Percentiles rank a stretch among this genome's conserved stretches.
These are phyloP conservation scores for Meripilus lineatus DNA, from an alignment of 1,284 basidiomycete genomes.

Conservation along the genomic window DNA sequence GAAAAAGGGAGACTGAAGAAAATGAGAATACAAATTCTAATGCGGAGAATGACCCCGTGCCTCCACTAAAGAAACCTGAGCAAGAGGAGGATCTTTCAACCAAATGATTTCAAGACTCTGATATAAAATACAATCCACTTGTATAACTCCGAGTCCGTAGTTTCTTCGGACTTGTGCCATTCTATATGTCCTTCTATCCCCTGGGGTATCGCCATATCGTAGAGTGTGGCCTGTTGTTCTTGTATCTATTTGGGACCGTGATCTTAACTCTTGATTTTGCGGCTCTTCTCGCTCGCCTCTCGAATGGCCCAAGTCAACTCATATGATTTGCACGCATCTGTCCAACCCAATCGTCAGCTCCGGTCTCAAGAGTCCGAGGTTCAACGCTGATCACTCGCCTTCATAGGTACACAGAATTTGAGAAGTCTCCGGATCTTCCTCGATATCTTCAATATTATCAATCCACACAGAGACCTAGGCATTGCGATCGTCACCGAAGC, in stretches of 20 bases:
- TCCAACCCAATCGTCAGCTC: slow-evolving; percentile 11
- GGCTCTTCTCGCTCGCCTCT: slow-evolving; percentile 56
- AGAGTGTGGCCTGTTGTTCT: too few species aligned
- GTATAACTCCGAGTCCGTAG: too few species aligned
- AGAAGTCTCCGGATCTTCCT: slow-evolving; percentile 63
- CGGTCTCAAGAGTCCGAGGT: not conserved
- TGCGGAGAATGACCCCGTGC: not conserved
- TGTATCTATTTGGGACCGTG: not conserved
- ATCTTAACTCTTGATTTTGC: not conserved
- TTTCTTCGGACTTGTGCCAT: too few species aligned
- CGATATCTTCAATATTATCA: slow-evolving; percentile 78
- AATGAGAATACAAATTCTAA: not conserved
- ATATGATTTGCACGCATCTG: slow-evolving; percentile 85
- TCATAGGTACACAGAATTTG: slow-evolving; percentile 73
- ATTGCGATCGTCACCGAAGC: not conserved
- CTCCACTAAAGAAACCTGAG: not conserved
- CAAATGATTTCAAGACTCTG: not conserved
- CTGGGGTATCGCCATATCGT: too few species aligned
- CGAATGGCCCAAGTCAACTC: slow-evolving; percentile 88
- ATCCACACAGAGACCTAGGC: slow-evolving; percentile 71
- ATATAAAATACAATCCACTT: too few species aligned
- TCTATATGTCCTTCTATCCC: not conserved
- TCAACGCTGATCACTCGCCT: slow-evolving; percentile 40
- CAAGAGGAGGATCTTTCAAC: too few species aligned
- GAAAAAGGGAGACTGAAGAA: slow-evolving; percentile 3